Base-by-base conservation (phyloP, 352 stramenopile species). In the Phytophthora macrochlamydospora region DNA sequence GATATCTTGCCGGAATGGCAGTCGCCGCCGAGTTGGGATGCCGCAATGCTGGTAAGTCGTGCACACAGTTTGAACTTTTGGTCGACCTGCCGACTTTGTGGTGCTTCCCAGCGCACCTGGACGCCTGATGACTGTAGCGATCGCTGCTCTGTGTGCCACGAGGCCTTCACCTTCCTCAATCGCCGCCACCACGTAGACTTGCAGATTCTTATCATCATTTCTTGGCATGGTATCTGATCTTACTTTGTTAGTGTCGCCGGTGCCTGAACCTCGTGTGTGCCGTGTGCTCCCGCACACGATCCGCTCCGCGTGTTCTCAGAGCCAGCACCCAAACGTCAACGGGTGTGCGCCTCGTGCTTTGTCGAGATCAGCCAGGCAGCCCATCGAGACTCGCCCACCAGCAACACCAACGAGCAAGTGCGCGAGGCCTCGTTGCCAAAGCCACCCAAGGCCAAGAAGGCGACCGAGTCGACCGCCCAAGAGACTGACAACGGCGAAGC, bases 111-210 rank as follows among this genome's bases (percentile, higher is more conserved):
- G 83, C 68, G 76, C 14, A 83, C 83, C n/a, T 92, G 83, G 83
- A 92, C 78, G 2, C 76, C 79, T 0, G 83, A 92, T 49, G 68
- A 78, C 43, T 78, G 85, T 37, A 88, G 79, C 38, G 75, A 88
- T 55, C 71, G 73, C 42, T 92, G 83, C 58, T 64, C 71, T 0
- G 69, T 89, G 49, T 92, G 83, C 59, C 62, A 76, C 28, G 81
- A 92, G 49, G 59, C 56, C 33, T 92, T 92, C 65, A 92, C 81
- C 14, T 78, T 92, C 51, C 75, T 92, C 60, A 92, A 92, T 35
- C 81, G 83, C 42, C 81, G 83, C 9, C 83, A 92, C 56, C 83
- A 92, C 35, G 83, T 92, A 53, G 80, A 69, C 37, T 56, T 13
- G 1, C 9, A 12, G 53, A 24, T 24, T 24, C 18, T 24, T 24